phyloP scores from a whole-genome alignment of 2,329 filamentous ascomycete species.

The Hymenoscyphus salicellus region DNA sequence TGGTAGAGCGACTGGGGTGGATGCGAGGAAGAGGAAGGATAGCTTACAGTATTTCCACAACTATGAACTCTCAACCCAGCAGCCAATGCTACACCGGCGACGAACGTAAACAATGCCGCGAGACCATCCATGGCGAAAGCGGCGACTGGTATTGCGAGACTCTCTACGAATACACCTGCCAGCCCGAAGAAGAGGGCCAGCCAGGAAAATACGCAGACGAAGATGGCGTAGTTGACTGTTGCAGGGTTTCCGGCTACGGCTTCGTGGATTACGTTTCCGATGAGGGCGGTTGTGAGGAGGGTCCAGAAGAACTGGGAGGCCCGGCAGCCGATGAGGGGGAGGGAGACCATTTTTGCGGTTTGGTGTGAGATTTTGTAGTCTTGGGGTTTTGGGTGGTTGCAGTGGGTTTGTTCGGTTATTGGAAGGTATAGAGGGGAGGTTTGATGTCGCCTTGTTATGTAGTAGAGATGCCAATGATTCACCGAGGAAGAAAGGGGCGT shows the following conservation, averaged over 20 bases:
- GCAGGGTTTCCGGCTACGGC: constrained; percentile 62
- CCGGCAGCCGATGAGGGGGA: constrained; percentile 29
- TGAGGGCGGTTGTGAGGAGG: constrained; percentile 32
- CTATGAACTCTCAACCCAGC: constrained; percentile 66
- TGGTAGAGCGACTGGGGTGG: too few relatives aligned
- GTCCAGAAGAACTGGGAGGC: constrained; percentile 30
- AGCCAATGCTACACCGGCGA: constrained; percentile 66
- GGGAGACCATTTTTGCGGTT: constrained; percentile 20
- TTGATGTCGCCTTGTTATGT: neutral
- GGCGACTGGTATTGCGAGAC: constrained; percentile 49
- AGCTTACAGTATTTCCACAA: constrained; percentile 58
- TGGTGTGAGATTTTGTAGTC: neutral
- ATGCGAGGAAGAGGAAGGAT: too few relatives aligned
- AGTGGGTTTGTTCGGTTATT: too few relatives aligned
- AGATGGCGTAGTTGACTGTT: constrained; percentile 60
- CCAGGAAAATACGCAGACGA: constrained; percentile 65
- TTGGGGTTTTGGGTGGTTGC: neutral
- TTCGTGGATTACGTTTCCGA: constrained; percentile 42
- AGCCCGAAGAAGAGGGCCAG: constrained; percentile 63
- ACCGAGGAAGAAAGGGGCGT: neutral
- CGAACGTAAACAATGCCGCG: constrained; percentile 64
- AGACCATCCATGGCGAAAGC: constrained; percentile 56
- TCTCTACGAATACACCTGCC: constrained; percentile 51
- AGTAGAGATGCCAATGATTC: neutral
- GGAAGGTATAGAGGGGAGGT: neutral